Conservation (phyloP, 495 filamentous ascomycete species). For the Podospora tetraspora region DNA sequence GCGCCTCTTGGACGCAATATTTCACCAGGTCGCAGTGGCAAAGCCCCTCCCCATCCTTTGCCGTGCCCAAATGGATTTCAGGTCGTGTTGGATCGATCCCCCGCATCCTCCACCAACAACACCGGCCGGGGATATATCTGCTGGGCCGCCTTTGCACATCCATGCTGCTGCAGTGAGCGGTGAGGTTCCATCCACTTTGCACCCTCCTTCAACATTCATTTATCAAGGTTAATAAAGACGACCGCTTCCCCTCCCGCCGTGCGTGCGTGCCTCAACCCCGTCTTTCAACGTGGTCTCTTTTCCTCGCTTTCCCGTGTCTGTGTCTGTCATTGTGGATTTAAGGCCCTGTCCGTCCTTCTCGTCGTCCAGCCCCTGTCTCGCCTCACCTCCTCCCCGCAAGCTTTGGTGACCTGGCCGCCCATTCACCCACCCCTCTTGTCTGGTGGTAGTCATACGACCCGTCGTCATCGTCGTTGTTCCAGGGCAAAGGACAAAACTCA, state of each 20-base stretch:
- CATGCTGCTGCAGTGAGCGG: neutral
- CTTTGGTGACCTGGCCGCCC: neutral
- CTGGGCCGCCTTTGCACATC: neutral
- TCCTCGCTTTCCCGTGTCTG: neutral
- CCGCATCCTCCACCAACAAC: neutral
- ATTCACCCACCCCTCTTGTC: neutral
- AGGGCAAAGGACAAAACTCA: neutral
- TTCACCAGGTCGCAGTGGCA: neutral
- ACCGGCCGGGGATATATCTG: neutral
- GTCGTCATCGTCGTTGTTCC: neutral
- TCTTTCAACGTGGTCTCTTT: slow-evolving; percentile 3
- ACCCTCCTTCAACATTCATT: neutral
- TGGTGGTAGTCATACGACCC: neutral
- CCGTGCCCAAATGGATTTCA: neutral
- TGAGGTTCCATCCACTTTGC: neutral
- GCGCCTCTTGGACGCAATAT: neutral
- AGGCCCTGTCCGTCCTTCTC: neutral
- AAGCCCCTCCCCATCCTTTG: neutral
- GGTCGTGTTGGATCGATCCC: neutral
- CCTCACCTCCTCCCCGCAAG: no score
- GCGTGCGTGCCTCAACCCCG: neutral
- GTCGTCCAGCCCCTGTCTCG: neutral
- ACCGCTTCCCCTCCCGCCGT: neutral
- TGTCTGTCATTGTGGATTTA: neutral
- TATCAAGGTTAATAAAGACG: neutral